Evolutionary conservation across 345 rosid genomes (phyloP).

Genomic region (Populus tremula): DNA sequence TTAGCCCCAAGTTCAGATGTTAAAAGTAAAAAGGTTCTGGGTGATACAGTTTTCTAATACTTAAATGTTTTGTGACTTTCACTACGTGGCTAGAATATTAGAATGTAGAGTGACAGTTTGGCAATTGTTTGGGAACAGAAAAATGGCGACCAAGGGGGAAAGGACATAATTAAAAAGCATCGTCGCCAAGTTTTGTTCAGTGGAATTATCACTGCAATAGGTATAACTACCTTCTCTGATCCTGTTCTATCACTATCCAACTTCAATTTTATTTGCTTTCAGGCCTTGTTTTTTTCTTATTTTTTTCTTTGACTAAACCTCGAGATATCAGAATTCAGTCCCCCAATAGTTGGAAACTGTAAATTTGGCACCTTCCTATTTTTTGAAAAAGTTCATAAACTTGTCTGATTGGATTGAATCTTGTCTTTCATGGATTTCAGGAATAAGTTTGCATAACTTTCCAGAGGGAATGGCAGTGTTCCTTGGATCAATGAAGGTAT

Average conservation of each 20-base stretch:
- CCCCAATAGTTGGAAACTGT: not conserved
- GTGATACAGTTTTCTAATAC: slow-evolving; percentile 9
- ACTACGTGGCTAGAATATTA: slow-evolving; percentile 4
- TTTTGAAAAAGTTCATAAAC: not conserved
- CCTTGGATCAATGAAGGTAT: slow-evolving; percentile 95
- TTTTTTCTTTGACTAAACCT: not conserved
- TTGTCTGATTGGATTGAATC: slow-evolving; percentile 10
- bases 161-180: slow-evolving; percentile 81
- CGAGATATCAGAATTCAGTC: not conserved
- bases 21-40: slow-evolving; percentile 66
- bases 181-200: slow-evolving; percentile 87
- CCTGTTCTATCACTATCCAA: not conserved
- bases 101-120: slow-evolving; percentile 20
- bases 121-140: slow-evolving; percentile 50
- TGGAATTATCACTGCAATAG: slow-evolving; percentile 90
- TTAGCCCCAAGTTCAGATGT: slow-evolving; percentile 53
- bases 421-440: slow-evolving; percentile 38
- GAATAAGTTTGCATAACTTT: slow-evolving; percentile 98
- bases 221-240: slow-evolving; percentile 36
- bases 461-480: slow-evolving; percentile 99
- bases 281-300: not conserved
- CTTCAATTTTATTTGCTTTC: not conserved
- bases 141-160: slow-evolving; percentile 65
- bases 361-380: slow-evolving; percentile 1
- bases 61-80: not conserved